These are phyloP conservation scores for Plantago ovata DNA, from an alignment of 257 asterid genomes.

Conservation along the genomic window DNA sequence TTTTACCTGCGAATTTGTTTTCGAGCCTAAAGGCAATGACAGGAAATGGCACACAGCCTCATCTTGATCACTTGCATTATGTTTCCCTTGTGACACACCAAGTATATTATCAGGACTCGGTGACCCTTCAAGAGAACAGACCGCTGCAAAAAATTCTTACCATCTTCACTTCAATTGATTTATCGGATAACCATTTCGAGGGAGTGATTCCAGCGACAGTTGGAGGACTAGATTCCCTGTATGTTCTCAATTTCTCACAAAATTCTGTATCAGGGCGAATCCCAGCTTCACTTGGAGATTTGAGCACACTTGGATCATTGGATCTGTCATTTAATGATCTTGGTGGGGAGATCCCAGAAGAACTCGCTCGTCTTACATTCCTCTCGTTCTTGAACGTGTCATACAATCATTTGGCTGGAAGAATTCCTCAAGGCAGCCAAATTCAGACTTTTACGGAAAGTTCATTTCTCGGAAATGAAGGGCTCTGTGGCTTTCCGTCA, in stretches of 20 bases:
- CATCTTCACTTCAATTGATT: slow-evolving; percentile 17
- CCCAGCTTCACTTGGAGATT: slow-evolving; percentile 8
- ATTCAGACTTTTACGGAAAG: slow-evolving; percentile 16
- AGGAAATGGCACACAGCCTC: slow-evolving; percentile 3
- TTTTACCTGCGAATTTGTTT: slow-evolving; percentile 25
- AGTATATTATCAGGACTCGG: slow-evolving; percentile 36
- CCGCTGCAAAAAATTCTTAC: slow-evolving; percentile 37
- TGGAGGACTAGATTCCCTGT: slow-evolving; percentile 10
- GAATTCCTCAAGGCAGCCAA: slow-evolving; percentile 9
- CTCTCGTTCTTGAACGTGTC: slow-evolving; percentile 17
- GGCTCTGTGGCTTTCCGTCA: slow-evolving; percentile 24
- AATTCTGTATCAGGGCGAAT: slow-evolving; percentile 14
- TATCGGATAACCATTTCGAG: slow-evolving; percentile 15
- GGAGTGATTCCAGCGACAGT: slow-evolving; percentile 12
- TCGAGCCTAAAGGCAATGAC: slow-evolving; percentile 25
- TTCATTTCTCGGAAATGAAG: slow-evolving; percentile 16
- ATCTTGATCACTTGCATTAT: slow-evolving; percentile 19
- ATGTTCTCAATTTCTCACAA: slow-evolving; percentile 12
- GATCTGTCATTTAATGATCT: slow-evolving; percentile 22
- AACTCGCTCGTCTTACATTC: slow-evolving; percentile 15
- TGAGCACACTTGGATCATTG: slow-evolving; percentile 21
- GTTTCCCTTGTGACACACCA: neutral
- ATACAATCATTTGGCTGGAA: slow-evolving; percentile 14
- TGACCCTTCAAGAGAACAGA: slow-evolving; percentile 36
- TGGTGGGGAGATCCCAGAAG: slow-evolving; percentile 15